Evolutionary conservation across 106 monocot genomes (phyloP).

Genomic region (Iris macrosiphon): DNA sequence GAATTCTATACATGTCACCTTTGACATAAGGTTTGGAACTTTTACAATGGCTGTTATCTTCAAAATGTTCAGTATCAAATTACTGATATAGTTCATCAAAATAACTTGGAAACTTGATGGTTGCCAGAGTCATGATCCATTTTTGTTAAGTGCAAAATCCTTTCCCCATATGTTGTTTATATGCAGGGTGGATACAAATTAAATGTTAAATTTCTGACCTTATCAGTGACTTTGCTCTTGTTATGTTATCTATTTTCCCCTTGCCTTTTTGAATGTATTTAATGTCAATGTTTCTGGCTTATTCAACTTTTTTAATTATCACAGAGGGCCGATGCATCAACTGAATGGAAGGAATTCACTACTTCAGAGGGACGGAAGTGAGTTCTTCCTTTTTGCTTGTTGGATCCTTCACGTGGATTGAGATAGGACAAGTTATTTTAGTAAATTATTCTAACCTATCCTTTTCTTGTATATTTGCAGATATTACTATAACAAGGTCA

Average conservation of each 20-base stretch:
- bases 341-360: conserved; percentile 95
- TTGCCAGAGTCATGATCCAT: no score
- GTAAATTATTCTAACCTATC: background rate
- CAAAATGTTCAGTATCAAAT: no score
- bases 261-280: conserved; percentile 4
- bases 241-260: background rate
- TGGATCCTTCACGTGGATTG: background rate
- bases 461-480: conserved; percentile 28
- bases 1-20: no score
- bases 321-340: conserved; percentile 96
- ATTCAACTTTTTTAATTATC: conserved; percentile 12
- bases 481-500: conserved; percentile 97
- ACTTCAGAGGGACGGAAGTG: conserved; percentile 91
- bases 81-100: no score
- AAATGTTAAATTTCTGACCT: background rate
- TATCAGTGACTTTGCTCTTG: background rate
- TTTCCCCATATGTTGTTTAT: no score
- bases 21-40: no score
- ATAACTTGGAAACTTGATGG: no score
- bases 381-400: background rate
- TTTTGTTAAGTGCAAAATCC: no score
- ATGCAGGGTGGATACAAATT: no score
- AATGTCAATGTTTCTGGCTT: conserved; percentile 4
- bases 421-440: background rate
- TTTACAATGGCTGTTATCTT: no score